Evolutionary conservation across 2,329 filamentous ascomycete species (phyloP).

Genomic region (Penicillium rolfsii): DNA sequence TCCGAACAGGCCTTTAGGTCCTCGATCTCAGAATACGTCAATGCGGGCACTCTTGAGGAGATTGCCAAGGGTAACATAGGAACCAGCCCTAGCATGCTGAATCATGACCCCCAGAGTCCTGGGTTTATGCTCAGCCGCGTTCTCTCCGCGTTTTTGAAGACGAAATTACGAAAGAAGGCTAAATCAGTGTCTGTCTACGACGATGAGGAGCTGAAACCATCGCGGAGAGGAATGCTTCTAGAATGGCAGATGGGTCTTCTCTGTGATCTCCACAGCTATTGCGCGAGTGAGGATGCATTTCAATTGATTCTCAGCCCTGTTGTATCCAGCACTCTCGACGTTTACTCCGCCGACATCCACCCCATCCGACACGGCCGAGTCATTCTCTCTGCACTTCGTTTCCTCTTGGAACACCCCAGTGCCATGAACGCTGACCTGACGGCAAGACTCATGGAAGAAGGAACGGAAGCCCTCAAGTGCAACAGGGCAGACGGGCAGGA

Average conservation of each 20-base stretch:
- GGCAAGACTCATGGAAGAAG: constrained; percentile 35
- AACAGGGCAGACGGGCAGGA: constrained; percentile 31
- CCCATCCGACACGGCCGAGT: constrained; percentile 46
- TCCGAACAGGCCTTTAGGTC: constrained; percentile 44
- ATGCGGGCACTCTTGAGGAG: constrained; percentile 40
- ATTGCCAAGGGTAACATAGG: constrained; percentile 32
- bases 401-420: constrained; percentile 38
- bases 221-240: constrained; percentile 37
- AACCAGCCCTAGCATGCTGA: constrained; percentile 33
- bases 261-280: constrained; percentile 34
- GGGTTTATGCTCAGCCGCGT: constrained; percentile 45
- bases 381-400: constrained; percentile 40
- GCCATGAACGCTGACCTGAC: constrained; percentile 33
- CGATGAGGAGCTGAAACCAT: constrained; percentile 30
- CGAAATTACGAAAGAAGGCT: constrained; percentile 38
- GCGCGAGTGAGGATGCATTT: constrained; percentile 35
- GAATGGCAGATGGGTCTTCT: constrained; percentile 46
- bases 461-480: constrained; percentile 22
- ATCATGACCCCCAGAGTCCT: constrained; percentile 40
- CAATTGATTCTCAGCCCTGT: constrained; percentile 33
- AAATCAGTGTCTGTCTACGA: constrained; percentile 38
- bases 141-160: constrained; percentile 41
- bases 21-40: constrained; percentile 47
- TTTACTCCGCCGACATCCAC: constrained; percentile 37
- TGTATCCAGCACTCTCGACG: constrained; percentile 37